These are phyloP conservation scores for Leccinum boreale DNA, from an alignment of 768 basidiomycete species.

Conservation along the genomic window DNA sequence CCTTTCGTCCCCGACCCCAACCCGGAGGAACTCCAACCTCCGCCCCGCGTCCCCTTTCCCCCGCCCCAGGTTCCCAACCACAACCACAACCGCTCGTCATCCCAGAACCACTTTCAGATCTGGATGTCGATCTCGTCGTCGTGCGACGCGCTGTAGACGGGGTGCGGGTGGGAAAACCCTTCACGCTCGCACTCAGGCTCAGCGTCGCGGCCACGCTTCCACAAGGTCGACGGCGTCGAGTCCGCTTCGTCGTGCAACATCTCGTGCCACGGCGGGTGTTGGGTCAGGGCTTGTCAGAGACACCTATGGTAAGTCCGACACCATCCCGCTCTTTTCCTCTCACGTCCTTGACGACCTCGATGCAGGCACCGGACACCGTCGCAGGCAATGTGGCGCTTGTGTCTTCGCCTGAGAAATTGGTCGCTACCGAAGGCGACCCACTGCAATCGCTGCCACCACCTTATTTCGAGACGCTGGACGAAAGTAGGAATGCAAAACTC, in stretches of 20 bases:
- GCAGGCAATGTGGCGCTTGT: slow-evolving; percentile 8
- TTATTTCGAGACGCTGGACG: slow-evolving; percentile 41
- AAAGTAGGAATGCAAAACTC: slow-evolving; percentile 30
- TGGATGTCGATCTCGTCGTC: slow-evolving; percentile 60
- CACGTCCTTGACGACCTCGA: slow-evolving; percentile 1
- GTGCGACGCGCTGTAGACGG: slow-evolving; percentile 43
- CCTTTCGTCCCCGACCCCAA: slow-evolving; percentile 34
- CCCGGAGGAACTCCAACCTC: slow-evolving; percentile 27
- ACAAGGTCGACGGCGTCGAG: slow-evolving; percentile 34
- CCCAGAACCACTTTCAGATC: slow-evolving; percentile 30
- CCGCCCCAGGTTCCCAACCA: slow-evolving; percentile 22
- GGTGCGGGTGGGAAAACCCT: slow-evolving; percentile 54
- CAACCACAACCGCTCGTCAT: slow-evolving; percentile 20
- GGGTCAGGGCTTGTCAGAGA: slow-evolving; percentile 9
- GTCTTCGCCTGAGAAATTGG: slow-evolving; percentile 13
- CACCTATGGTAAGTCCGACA: not conserved
- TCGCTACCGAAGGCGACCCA: slow-evolving; percentile 6
- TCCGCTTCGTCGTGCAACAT: slow-evolving; percentile 67
- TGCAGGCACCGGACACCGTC: slow-evolving; percentile 1
- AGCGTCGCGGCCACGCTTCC: slow-evolving; percentile 47
- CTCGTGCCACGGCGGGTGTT: slow-evolving; percentile 42
- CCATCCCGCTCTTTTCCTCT: slow-evolving; percentile 7
- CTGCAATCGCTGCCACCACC: slow-evolving; percentile 41
- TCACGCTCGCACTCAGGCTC: slow-evolving; percentile 53
- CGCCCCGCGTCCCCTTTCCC: slow-evolving; percentile 30